A percentile compares a stretch with the other conserved stretches of the same genome.
Conservation (phyloP, 768 basidiomycete species). For the Phaeolepiota aurea region DNA sequence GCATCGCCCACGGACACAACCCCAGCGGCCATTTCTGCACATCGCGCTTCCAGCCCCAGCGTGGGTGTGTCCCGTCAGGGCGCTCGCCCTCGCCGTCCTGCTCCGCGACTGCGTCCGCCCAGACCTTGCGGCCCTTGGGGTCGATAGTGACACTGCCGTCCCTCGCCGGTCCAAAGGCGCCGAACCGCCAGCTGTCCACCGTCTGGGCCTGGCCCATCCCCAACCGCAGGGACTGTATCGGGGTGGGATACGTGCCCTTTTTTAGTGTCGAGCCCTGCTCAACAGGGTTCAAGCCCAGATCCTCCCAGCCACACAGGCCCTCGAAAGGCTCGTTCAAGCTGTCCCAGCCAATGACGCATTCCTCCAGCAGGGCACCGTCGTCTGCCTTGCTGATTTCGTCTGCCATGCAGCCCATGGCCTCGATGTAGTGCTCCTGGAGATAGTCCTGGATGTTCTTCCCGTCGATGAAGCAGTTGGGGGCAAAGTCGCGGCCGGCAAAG, state of each 20-base stretch:
- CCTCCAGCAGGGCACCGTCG: slow-evolving; percentile 70
- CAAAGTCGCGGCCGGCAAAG: slow-evolving; percentile 84
- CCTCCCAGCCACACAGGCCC: slow-evolving; percentile 61
- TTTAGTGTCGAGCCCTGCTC: slow-evolving; percentile 67
- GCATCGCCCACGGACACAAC: slow-evolving; percentile 78
- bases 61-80: slow-evolving; percentile 44
- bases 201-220: slow-evolving; percentile 84
- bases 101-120: slow-evolving; percentile 46
- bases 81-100: slow-evolving; percentile 12
- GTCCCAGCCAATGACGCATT: slow-evolving; percentile 95
- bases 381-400: slow-evolving; percentile 56
- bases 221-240: slow-evolving; percentile 73
- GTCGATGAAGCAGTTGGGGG: slow-evolving; percentile 87
- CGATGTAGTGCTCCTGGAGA: slow-evolving; percentile 68
- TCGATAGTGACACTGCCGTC: slow-evolving; percentile 76
- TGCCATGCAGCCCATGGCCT: slow-evolving; percentile 68
- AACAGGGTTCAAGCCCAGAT: slow-evolving; percentile 57
- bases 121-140: slow-evolving; percentile 72
- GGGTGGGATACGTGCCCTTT: slow-evolving; percentile 83
- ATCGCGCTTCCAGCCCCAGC: slow-evolving; percentile 83
- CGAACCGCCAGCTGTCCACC: slow-evolving; percentile 79
- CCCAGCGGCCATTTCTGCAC: slow-evolving; percentile 60
- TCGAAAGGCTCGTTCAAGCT: slow-evolving; percentile 92
- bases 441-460: slow-evolving; percentile 90
- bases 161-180: slow-evolving; percentile 65